phyloP scores from a whole-genome alignment of 257 asterid species.

The Nicotiana attenuata region DNA sequence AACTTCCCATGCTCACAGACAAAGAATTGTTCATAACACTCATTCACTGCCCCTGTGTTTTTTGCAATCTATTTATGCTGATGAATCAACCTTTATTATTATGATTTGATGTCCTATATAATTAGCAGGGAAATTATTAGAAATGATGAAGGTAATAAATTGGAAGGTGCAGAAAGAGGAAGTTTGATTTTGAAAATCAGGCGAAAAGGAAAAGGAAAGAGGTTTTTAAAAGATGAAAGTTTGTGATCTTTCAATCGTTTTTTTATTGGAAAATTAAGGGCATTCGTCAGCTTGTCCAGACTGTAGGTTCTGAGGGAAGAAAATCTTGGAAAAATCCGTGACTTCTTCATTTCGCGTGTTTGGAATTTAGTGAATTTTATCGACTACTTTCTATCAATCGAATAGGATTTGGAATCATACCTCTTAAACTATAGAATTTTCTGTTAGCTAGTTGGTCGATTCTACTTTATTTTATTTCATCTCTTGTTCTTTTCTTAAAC shows the following conservation, averaged over 20 bases:
- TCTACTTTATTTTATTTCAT: background rate
- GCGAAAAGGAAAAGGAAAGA: background rate
- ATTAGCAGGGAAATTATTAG: background rate
- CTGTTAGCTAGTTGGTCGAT: background rate
- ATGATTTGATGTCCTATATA: background rate
- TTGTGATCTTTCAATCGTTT: slow-evolving; percentile 19
- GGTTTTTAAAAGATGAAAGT: slow-evolving; percentile 19
- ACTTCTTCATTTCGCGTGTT: slow-evolving; percentile 1
- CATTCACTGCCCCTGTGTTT: background rate
- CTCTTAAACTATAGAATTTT: background rate
- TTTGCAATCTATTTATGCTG: background rate
- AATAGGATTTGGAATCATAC: slow-evolving; percentile 8
- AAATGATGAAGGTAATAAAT: background rate
- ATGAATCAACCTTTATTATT: background rate
- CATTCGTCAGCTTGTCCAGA: slow-evolving; percentile 22
- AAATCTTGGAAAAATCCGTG: slow-evolving; percentile 10
- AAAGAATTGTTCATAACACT: slow-evolving; percentile 22
- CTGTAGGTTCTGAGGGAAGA: background rate
- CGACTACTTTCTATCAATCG: slow-evolving; percentile 7
- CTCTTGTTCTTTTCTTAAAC: background rate
- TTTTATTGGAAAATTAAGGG: slow-evolving; percentile 18
- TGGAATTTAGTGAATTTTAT: slow-evolving; percentile 32
- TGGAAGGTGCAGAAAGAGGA: background rate
- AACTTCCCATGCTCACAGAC: slow-evolving; percentile 29
- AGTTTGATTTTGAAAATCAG: background rate